Evolutionary conservation across 2,329 filamentous ascomycete species (phyloP).

Genomic region (Fusarium floridanum): DNA sequence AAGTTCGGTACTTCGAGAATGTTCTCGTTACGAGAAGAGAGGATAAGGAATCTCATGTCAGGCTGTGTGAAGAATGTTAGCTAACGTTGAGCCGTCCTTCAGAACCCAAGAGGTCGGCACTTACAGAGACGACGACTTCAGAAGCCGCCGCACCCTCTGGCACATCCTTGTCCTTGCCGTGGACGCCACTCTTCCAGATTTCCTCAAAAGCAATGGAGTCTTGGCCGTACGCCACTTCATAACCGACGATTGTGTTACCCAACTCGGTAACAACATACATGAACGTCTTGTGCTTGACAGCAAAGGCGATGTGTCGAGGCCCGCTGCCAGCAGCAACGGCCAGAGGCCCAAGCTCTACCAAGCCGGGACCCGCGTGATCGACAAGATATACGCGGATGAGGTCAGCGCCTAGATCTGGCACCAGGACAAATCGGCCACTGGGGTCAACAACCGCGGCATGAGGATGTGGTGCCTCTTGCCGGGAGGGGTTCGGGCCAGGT

Average conservation of each 20-base stretch:
- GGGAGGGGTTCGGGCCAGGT: constrained; percentile 55
- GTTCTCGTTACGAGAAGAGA: constrained; percentile 76
- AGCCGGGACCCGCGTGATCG: constrained; percentile 56
- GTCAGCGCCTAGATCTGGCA: constrained; percentile 76
- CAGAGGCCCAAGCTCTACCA: constrained; percentile 56
- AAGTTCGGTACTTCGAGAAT: constrained; percentile 63
- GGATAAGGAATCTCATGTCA: constrained; percentile 72
- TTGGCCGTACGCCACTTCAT: constrained; percentile 65
- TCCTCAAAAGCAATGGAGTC: constrained; percentile 59
- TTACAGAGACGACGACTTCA: constrained; percentile 71
- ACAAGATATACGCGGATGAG: constrained; percentile 69
- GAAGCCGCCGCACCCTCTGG: constrained; percentile 61
- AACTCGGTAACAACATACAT: constrained; percentile 75
- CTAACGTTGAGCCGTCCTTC: neutral
- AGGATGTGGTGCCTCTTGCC: constrained; percentile 71
- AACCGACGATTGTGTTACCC: constrained; percentile 67
- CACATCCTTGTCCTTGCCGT: constrained; percentile 58
- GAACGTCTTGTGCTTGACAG: constrained; percentile 60
- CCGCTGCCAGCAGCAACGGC: constrained; percentile 66
- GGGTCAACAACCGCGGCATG: constrained; percentile 76
- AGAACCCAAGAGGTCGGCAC: constrained; percentile 42
- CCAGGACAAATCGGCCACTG: constrained; percentile 71
- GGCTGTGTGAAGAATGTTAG: constrained; percentile 55
- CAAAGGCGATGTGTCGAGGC: constrained; percentile 75
- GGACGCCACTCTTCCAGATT: constrained; percentile 62